Percentiles rank a stretch among this genome's conserved stretches.
phyloP scores from a whole-genome alignment of 140 eudicot species.

The Erigeron philadelphicus region DNA sequence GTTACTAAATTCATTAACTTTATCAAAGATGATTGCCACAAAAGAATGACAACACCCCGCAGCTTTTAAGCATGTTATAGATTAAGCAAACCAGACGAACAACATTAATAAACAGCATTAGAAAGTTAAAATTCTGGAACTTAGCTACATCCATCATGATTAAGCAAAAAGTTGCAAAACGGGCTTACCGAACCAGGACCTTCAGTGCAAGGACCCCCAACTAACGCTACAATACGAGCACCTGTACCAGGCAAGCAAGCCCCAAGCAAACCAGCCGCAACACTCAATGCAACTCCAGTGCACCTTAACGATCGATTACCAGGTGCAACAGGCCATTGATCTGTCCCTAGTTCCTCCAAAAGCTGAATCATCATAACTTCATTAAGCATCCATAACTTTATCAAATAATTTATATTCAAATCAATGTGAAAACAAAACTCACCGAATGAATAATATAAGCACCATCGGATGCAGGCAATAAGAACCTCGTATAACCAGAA shows the following conservation, averaged over 20 bases:
- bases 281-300: slow-evolving; percentile 83
- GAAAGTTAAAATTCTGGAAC: neutral
- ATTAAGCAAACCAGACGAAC: neutral
- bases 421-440: neutral
- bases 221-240: slow-evolving; percentile 66
- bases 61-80: neutral
- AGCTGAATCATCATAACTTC: slow-evolving; percentile 36
- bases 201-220: slow-evolving; percentile 94
- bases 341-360: slow-evolving; percentile 67
- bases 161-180: slow-evolving; percentile 2
- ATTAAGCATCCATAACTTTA: neutral
- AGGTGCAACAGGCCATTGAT: slow-evolving; percentile 77
- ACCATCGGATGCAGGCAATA: slow-evolving; percentile 85
- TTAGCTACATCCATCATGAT: neutral
- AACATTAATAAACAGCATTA: neutral
- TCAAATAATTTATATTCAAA: slow-evolving; percentile 1
- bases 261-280: slow-evolving; percentile 70
- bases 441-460: slow-evolving; percentile 67
- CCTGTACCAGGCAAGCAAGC: slow-evolving; percentile 72
- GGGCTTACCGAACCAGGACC: slow-evolving; percentile 73
- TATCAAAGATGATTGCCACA: neutral
- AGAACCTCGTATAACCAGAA: slow-evolving; percentile 53
- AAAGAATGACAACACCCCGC: neutral
- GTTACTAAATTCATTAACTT: neutral
- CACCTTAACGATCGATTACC: slow-evolving; percentile 71